phyloP scores from a whole-genome alignment of 495 filamentous ascomycete genomes.

The Daldinia childiae region DNA sequence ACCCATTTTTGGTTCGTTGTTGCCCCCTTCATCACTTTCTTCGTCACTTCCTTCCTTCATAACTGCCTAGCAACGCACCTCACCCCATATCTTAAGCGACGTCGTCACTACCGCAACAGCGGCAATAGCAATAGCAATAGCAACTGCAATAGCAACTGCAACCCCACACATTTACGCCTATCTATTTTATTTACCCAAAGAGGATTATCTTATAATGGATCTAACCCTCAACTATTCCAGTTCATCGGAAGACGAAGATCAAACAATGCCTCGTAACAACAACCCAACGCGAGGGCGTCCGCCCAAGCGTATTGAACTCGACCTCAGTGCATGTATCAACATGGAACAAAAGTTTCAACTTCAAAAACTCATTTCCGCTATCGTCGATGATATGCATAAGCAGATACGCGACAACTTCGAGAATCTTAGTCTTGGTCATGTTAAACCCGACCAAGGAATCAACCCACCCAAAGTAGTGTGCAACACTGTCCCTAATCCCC shows the following conservation, averaged over 20 bases:
- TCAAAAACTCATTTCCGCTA: conserved; percentile 50
- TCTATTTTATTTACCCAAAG: neutral
- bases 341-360: conserved; percentile 37
- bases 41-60: neutral
- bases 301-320: conserved; percentile 34
- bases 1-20: neutral
- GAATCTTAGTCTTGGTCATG: conserved; percentile 31
- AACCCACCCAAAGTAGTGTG: conserved; percentile 29
- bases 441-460: conserved; percentile 37
- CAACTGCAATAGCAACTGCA: neutral
- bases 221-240: conserved; percentile 2
- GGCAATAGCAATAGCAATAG: neutral
- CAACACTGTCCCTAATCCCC: conserved; percentile 36
- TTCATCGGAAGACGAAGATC: conserved; percentile 41
- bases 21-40: neutral
- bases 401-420: conserved; percentile 60
- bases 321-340: conserved; percentile 36
- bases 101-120: neutral
- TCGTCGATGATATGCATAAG: conserved; percentile 60
- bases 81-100: neutral
- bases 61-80: neutral
- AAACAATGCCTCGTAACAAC: conserved; percentile 34
- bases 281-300: neutral
- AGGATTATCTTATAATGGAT: neutral
- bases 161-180: neutral